phyloP scores from a whole-genome alignment of 495 filamentous ascomycete species.

The Apodospora peruviana region DNA sequence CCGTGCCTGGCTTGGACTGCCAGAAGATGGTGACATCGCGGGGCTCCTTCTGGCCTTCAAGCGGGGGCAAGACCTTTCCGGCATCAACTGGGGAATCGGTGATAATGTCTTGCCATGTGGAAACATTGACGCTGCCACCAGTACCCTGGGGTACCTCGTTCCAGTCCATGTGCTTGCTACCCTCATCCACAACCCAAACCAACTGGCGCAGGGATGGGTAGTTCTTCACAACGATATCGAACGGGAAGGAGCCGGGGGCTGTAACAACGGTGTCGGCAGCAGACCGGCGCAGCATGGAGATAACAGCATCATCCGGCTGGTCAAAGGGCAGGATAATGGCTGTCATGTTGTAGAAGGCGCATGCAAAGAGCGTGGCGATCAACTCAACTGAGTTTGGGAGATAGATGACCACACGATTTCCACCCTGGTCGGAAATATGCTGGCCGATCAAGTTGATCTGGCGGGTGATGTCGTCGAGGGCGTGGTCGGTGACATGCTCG shows the following conservation, averaged over 20 bases:
- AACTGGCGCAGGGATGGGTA: conserved; percentile 69
- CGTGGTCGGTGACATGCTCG: conserved; percentile 64
- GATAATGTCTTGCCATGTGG: conserved; percentile 83
- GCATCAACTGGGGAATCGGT: conserved; percentile 50
- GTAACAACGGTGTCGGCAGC: conserved; percentile 78
- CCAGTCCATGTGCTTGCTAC: conserved; percentile 87
- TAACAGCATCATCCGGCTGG: conserved; percentile 57
- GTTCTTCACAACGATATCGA: conserved; percentile 61
- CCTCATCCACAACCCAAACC: conserved; percentile 89
- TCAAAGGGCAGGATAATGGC: conserved; percentile 82
- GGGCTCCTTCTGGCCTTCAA: conserved; percentile 41
- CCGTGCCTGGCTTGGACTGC: conserved; percentile 43
- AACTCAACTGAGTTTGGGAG: conserved; percentile 92
- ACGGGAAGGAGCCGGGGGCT: conserved; percentile 79
- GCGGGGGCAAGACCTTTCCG: conserved; percentile 38
- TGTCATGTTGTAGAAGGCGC: conserved; percentile 75
- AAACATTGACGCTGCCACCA: conserved; percentile 64
- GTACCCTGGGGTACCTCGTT: conserved; percentile 72
- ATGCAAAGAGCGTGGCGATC: conserved; percentile 55
- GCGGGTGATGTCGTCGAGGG: conserved; percentile 62
- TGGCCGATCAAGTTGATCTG: conserved; percentile 85
- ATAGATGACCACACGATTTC: conserved; percentile 80
- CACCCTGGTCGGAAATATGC: conserved; percentile 60
- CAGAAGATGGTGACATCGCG: conserved; percentile 57
- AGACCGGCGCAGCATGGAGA: conserved; percentile 61